These are phyloP conservation scores for Pseudocercospora macadamiae DNA, from an alignment of 2,329 filamentous ascomycete genomes.

Conservation along the genomic window DNA sequence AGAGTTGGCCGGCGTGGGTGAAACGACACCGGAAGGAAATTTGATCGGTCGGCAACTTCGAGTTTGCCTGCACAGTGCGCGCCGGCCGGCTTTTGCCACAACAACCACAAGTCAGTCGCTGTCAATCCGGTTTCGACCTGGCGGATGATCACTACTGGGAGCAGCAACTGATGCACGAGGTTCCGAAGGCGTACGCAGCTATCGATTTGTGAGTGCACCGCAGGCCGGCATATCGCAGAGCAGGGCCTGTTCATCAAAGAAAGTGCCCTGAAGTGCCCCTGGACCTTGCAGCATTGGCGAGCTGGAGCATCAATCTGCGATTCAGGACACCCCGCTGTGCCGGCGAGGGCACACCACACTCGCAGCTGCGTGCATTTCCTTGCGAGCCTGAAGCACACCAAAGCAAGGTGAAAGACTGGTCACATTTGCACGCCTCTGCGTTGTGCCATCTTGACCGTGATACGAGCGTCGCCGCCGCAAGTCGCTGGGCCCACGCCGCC, in stretches of 20 bases:
- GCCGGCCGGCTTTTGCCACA: neutral
- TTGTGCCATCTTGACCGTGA: too few species aligned
- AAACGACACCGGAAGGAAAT: neutral
- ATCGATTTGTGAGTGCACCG: too few species aligned
- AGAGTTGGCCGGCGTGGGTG: neutral
- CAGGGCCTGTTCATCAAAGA: neutral
- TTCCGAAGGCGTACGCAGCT: neutral
- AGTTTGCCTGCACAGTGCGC: neutral
- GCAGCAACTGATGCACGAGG: neutral
- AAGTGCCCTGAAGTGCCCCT: conserved; percentile 4
- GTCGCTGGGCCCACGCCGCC: neutral
- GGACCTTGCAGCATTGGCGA: conserved; percentile 1
- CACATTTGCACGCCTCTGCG: too few species aligned
- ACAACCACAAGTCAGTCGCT: conserved; percentile 1
- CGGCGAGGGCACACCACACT: neutral
- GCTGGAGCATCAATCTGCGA: conserved; percentile 2
- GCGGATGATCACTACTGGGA: neutral
- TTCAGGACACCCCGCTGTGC: neutral
- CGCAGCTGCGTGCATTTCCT: neutral
- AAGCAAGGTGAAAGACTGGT: too few species aligned
- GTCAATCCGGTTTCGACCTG: neutral
- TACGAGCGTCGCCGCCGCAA: neutral
- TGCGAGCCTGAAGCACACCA: neutral
- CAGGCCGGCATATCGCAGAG: neutral
- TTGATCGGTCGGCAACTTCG: neutral